Base-by-base conservation (phyloP, 176 grass and related monocot genomes). In the Metroxylon sagu region DNA sequence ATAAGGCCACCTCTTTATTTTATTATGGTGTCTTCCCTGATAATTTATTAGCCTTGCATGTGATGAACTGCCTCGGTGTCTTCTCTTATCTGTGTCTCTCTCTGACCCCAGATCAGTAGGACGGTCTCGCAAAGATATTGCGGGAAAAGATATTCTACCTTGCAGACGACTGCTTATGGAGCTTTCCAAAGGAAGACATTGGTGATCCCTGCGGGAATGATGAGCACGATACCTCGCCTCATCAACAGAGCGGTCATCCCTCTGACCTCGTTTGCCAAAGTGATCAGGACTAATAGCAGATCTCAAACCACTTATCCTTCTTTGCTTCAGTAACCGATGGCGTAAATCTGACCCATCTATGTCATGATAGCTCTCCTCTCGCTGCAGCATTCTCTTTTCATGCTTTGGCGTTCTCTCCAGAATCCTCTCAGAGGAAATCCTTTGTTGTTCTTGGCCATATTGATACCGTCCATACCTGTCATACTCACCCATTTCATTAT, bases 301-400 rank as follows among this genome's bases (percentile, higher is more conserved):
- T 65, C 71, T 60, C 30, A 59, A 29, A 54, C 71, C 29, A 74
- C 54, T 70, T 23, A 74, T 67, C 62, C 64, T 76, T 76, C 82
- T 79, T 69, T 65, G 78, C 54, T 90, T 82, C 60, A 78, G 62
- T 76, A 89, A 73, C 61, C 56, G 70, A 56, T 89, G 80, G 35
- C 80, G 80, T 57, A 89, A 59, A 63, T 89, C 80, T 5, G 73
- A 84, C 29, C 59, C 59, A 14, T 43, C 28, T 19, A 80, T 59
- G 54, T 26, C 35, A 12, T 29, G 6, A 43, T 43, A 43, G 2
- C 35, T 43, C 35, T 43, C 14, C 10, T 43, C 58, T 25, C 35
- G 25, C 26, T 60, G 35, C 53, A 53, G 19, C 7, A 71, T 77
- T 62, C 60, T 62, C 43, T 77, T 54, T 0, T 70, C 56, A 83